Conservation (phyloP, 2,329 filamentous ascomycete species). For the Zymoseptoria ardabiliae region DNA sequence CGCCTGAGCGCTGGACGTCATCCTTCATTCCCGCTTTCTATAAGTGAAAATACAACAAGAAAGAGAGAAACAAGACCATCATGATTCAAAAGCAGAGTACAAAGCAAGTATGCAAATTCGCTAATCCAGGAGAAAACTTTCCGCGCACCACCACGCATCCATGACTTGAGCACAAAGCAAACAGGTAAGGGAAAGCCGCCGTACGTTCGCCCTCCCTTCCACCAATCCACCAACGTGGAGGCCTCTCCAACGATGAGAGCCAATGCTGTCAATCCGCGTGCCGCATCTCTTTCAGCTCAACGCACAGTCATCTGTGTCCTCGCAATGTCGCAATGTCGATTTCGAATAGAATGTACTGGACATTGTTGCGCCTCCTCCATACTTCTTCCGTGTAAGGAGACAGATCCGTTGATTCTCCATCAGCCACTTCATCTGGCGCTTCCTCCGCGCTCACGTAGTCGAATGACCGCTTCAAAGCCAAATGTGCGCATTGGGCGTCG, state of each 20-base stretch:
- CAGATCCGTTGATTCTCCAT: too few relatives aligned
- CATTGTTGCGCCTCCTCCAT: background rate
- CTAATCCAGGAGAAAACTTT: background rate
- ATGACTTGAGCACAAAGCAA: background rate
- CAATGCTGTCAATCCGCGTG: background rate
- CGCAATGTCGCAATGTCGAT: background rate
- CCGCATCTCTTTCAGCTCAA: background rate
- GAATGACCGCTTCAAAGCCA: background rate
- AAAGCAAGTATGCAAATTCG: background rate
- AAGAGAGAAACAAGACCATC: background rate
- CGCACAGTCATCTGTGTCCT: background rate
- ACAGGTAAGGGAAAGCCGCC: background rate
- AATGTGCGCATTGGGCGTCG: background rate
- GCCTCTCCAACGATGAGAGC: background rate
- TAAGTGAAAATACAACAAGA: too few relatives aligned
- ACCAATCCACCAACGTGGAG: background rate
- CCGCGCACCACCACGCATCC: background rate
- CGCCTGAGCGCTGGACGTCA: background rate
- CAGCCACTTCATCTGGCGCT: too few relatives aligned
- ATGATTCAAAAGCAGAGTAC: background rate
- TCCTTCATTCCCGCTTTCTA: background rate
- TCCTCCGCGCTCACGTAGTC: background rate
- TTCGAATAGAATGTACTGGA: too few relatives aligned
- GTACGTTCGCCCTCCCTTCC: background rate
- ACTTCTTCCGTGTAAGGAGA: background rate